Evolutionary conservation across 2,329 filamentous ascomycete genomes (phyloP).

Genomic region (Aspergillus sp.): DNA sequence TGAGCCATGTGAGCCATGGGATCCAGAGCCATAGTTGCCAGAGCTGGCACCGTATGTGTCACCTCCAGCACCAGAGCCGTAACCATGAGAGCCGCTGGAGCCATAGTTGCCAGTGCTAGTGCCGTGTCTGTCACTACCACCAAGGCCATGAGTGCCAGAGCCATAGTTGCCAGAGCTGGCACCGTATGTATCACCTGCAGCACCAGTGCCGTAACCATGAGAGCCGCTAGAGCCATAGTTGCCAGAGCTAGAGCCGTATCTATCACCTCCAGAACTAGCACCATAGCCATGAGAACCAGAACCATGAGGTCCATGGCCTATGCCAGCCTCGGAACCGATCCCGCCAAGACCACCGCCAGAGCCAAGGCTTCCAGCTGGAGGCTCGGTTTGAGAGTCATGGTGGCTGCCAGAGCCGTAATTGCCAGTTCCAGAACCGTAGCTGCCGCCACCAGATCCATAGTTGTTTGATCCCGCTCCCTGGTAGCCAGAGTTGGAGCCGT

Average conservation of each 20-base stretch:
- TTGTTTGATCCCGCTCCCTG: background rate
- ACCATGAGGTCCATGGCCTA: no score
- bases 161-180: no score
- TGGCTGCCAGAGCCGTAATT: constrained; percentile 3
- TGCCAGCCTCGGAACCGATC: no score
- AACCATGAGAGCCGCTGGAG: background rate
- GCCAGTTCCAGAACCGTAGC: constrained; percentile 19
- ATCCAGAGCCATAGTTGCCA: no score
- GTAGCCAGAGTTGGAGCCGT: constrained; percentile 4
- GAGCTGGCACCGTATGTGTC: no score
- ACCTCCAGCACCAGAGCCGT: no score
- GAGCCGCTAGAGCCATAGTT: constrained; percentile 2
- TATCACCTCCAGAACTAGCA: constrained; percentile 8
- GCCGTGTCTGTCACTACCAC: background rate
- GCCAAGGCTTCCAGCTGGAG: constrained; percentile 25
- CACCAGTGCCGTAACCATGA: no score
- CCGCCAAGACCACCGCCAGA: background rate
- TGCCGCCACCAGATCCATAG: background rate
- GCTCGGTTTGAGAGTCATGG: constrained; percentile 15
- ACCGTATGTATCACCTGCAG: no score
- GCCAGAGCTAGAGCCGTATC: constrained; percentile 3
- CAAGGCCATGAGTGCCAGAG: no score
- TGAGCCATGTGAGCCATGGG: no score
- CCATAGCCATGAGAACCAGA: constrained; percentile 26
- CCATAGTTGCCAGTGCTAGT: constrained; percentile 1